A percentile compares a stretch with the other conserved stretches of the same genome.
These are phyloP conservation scores for Eucalyptus albens DNA, from an alignment of 345 rosid species.

Conservation along the genomic window DNA sequence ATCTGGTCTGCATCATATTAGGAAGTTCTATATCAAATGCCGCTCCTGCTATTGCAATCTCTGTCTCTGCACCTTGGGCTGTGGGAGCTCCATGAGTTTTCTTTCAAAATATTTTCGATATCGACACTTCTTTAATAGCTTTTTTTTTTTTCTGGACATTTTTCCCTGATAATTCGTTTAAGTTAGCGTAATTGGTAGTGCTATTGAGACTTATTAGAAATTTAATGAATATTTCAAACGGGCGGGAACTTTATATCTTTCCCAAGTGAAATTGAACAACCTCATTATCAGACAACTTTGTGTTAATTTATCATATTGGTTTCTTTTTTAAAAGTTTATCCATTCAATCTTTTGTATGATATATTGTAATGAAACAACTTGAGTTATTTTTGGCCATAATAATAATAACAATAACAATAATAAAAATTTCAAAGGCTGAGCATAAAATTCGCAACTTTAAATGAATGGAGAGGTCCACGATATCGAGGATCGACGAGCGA, in stretches of 20 bases:
- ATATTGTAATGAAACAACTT: no score
- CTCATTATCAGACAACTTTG: neutral
- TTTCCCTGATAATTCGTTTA: neutral
- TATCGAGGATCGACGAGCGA: no score
- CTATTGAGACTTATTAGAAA: neutral
- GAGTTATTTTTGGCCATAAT: no score
- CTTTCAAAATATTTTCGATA: neutral
- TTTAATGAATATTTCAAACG: neutral
- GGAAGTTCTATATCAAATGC: neutral
- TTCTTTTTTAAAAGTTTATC: no score
- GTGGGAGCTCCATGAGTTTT: neutral
- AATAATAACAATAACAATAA: no score
- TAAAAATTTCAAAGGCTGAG: no score
- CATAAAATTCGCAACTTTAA: no score
- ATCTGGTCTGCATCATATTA: neutral
- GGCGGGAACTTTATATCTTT: neutral
- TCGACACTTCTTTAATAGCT: neutral
- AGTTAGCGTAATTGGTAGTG: neutral
- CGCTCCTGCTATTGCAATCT: neutral
- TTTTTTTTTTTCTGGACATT: no score
- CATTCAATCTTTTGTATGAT: no score
- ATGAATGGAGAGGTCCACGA: no score
- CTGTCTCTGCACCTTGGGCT: neutral
- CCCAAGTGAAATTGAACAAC: neutral
- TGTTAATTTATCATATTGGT: neutral